Conservation (phyloP, 2,329 filamentous ascomycete species). For the Ophiocordyceps sinensis region DNA sequence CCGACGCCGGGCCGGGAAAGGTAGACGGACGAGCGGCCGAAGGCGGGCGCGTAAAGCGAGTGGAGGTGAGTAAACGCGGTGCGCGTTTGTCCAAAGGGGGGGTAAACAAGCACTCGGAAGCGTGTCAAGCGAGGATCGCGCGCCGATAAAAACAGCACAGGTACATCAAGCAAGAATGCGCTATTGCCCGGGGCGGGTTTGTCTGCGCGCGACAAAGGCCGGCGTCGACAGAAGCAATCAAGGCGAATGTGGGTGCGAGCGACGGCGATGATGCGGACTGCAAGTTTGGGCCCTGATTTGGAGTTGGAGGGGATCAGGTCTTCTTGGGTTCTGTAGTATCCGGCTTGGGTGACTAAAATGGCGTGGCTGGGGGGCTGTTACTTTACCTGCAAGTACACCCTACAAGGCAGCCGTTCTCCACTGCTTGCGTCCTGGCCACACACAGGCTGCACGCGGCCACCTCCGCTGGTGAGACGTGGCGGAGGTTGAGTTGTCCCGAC, state of each 20-base stretch:
- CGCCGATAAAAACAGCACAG: slow-evolving; percentile 14
- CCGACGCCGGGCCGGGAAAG: not conserved
- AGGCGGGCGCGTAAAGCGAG: slow-evolving; percentile 4
- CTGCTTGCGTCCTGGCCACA: no score
- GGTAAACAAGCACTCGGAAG: slow-evolving; percentile 17
- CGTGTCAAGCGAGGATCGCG: slow-evolving; percentile 15
- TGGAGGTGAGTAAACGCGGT: slow-evolving; percentile 16
- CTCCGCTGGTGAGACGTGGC: no score
- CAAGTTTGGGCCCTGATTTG: slow-evolving; percentile 3
- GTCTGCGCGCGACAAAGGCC: slow-evolving; percentile 11
- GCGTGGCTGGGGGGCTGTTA: slow-evolving; percentile 20
- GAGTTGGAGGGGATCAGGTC: slow-evolving; percentile 4
- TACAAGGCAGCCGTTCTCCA: no score
- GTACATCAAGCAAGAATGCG: slow-evolving; percentile 12
- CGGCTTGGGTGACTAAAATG: slow-evolving; percentile 14
- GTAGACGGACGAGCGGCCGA: slow-evolving; percentile 3
- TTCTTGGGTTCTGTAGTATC: slow-evolving; percentile 4
- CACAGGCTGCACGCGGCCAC: no score
- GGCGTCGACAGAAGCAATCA: slow-evolving; percentile 7
- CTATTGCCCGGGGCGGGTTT: slow-evolving; percentile 9
- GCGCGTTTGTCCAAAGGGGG: slow-evolving; percentile 11
- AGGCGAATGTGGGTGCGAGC: slow-evolving; percentile 4
- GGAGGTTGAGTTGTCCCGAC: no score
- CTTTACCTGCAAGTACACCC: not conserved
- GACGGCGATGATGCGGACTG: slow-evolving; percentile 7